Conservation (phyloP, 371 early-diverging fungal species). For the Syncephalastrum racemosum region DNA sequence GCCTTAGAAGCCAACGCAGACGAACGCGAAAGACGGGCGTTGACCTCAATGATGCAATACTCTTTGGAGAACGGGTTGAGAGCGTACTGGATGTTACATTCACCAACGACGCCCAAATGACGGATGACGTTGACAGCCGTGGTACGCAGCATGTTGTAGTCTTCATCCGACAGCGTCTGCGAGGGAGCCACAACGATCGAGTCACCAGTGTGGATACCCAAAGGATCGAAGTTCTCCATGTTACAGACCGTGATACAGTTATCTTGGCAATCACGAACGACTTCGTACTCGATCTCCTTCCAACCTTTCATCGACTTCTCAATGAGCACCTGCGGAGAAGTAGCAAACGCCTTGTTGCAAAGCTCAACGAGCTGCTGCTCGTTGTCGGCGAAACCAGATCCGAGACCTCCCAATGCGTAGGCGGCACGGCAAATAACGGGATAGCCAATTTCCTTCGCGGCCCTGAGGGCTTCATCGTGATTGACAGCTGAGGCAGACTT, state of each 20-base stretch:
- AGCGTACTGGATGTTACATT: slow-evolving; percentile 98
- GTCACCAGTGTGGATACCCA: slow-evolving; percentile 97
- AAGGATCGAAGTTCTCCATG: slow-evolving; percentile 98
- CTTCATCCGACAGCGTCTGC: slow-evolving; percentile 92
- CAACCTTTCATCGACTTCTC: slow-evolving; percentile 97
- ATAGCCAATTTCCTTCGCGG: slow-evolving; percentile 85
- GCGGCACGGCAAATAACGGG: slow-evolving; percentile 95
- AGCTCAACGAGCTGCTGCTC: slow-evolving; percentile 76
- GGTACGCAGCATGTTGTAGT: slow-evolving; percentile 94
- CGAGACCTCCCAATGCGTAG: slow-evolving; percentile 92
- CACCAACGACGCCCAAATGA: slow-evolving; percentile 93
- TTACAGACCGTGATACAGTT: slow-evolving; percentile 98
- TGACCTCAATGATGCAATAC: slow-evolving; percentile 96
- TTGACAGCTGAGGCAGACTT: slow-evolving; percentile 74
- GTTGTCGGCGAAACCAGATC: slow-evolving; percentile 91
- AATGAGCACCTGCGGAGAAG: slow-evolving; percentile 90
- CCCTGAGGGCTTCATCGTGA: slow-evolving; percentile 80
- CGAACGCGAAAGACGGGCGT: slow-evolving; percentile 91
- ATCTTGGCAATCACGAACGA: slow-evolving; percentile 88
- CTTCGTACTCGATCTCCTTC: slow-evolving; percentile 98
- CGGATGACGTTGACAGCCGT: slow-evolving; percentile 84
- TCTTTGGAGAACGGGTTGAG: slow-evolving; percentile 89
- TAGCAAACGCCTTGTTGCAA: slow-evolving; percentile 82
- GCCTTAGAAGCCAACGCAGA: slow-evolving; percentile 95
- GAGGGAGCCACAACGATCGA: slow-evolving; percentile 96